Evolutionary conservation across 495 filamentous ascomycete species (phyloP).

Genomic region (Cercophora sp.): DNA sequence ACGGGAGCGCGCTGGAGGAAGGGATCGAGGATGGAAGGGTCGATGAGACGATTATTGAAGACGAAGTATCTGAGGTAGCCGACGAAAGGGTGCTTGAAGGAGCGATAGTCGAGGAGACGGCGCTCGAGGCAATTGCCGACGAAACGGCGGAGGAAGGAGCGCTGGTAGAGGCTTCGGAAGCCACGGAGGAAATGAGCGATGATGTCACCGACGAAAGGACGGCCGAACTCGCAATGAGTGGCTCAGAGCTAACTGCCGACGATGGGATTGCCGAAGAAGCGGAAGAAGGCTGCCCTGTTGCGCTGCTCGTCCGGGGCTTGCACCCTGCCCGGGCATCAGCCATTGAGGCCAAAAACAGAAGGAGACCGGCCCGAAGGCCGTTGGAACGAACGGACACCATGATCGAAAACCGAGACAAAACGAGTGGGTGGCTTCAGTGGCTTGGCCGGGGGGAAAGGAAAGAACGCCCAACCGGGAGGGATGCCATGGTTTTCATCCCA

Average conservation of each 20-base stretch:
- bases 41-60: no score
- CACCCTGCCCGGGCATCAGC: neutral
- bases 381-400: neutral
- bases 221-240: neutral
- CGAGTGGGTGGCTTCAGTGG: neutral
- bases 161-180: neutral
- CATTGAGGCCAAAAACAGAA: neutral
- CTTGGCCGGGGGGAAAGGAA: neutral
- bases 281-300: neutral
- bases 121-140: neutral
- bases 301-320: no score
- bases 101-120: neutral
- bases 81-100: no score
- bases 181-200: neutral
- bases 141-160: neutral
- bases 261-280: neutral
- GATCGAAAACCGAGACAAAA: neutral
- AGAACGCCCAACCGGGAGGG: no score
- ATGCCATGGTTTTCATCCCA: no score
- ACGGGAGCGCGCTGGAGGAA: neutral
- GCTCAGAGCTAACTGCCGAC: neutral
- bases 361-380: neutral
- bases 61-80: no score
- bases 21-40: neutral
- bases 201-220: neutral